A percentile compares a stretch with the other conserved stretches of the same genome.
Conservation (phyloP, 352 stramenopile genomes). For the Pythium sukuiense region DNA sequence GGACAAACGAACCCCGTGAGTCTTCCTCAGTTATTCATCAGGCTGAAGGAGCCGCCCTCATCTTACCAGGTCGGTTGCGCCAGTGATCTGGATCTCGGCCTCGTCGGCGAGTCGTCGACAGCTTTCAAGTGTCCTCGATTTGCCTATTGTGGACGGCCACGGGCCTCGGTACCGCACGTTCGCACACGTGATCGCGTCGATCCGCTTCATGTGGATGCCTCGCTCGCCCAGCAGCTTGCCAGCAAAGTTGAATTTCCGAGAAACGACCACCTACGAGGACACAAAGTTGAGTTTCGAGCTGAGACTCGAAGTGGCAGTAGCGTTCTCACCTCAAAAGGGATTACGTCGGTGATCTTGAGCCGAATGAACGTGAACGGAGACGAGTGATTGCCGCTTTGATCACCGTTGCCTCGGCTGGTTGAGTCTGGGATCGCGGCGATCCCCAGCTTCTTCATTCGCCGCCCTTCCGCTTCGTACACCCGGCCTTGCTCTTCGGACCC, state of each 20-base stretch:
- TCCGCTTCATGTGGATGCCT: slow-evolving; percentile 64
- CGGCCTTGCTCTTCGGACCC: slow-evolving; percentile 56
- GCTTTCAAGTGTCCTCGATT: neutral
- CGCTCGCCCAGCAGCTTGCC: slow-evolving; percentile 62
- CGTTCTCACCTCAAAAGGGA: slow-evolving; percentile 15
- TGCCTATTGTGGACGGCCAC: slow-evolving; percentile 47
- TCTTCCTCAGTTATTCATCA: neutral
- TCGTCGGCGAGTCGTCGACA: slow-evolving; percentile 1
- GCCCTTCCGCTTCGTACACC: slow-evolving; percentile 46
- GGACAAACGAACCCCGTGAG: neutral
- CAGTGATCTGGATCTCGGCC: slow-evolving; percentile 28
- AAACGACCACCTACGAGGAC: slow-evolving; percentile 33
- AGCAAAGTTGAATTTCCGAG: slow-evolving; percentile 60
- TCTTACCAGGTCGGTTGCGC: slow-evolving; percentile 21
- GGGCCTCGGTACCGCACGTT: slow-evolving; percentile 25
- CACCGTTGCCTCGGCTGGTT: neutral
- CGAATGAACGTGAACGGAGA: slow-evolving; percentile 10
- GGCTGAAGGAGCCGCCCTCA: neutral
- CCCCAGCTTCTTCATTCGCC: slow-evolving; percentile 56
- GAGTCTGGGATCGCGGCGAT: slow-evolving; percentile 21
- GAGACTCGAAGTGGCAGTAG: neutral
- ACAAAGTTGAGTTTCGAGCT: neutral
- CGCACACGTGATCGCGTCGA: slow-evolving; percentile 40
- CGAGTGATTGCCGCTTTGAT: neutral
- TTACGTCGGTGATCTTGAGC: slow-evolving; percentile 20